Evolutionary conservation across 2,329 filamentous ascomycete genomes (phyloP).

Genomic region (Penicillium sp.): DNA sequence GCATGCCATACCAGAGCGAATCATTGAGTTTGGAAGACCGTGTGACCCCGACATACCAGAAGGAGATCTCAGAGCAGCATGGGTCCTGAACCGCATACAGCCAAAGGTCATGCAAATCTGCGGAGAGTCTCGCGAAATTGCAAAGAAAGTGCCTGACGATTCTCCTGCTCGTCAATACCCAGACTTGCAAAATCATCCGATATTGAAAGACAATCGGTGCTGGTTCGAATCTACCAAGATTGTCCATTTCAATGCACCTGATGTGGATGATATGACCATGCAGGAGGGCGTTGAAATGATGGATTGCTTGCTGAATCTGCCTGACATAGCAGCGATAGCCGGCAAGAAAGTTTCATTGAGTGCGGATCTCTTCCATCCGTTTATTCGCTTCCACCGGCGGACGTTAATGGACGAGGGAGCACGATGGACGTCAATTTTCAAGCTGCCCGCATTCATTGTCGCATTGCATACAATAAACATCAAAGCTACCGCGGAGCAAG

Average conservation of each 20-base stretch:
- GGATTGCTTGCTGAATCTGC: neutral
- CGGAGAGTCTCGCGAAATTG: neutral
- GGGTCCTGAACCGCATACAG: neutral
- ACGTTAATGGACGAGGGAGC: neutral
- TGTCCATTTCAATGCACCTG: constrained; percentile 2
- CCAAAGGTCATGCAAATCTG: constrained; percentile 1
- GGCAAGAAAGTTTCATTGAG: constrained; percentile 2
- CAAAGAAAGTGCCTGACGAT: neutral
- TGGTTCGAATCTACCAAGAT: neutral
- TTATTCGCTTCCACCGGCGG: neutral
- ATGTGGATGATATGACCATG: neutral
- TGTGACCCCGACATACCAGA: constrained; percentile 4
- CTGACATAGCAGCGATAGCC: neutral
- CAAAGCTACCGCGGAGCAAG: neutral
- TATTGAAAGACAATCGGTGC: neutral
- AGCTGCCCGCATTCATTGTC: neutral
- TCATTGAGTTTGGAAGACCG: constrained; percentile 4
- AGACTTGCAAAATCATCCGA: neutral
- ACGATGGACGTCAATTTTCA: neutral
- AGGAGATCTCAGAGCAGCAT: constrained; percentile 1
- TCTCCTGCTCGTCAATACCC: no score
- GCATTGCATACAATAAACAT: neutral
- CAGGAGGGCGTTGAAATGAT: neutral
- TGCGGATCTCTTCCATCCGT: constrained; percentile 4
- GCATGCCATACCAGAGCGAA: neutral